A percentile compares a stretch with the other conserved stretches of the same genome.
Conservation (phyloP, 352 stramenopile species). For the Thalassiosira allenii region DNA sequence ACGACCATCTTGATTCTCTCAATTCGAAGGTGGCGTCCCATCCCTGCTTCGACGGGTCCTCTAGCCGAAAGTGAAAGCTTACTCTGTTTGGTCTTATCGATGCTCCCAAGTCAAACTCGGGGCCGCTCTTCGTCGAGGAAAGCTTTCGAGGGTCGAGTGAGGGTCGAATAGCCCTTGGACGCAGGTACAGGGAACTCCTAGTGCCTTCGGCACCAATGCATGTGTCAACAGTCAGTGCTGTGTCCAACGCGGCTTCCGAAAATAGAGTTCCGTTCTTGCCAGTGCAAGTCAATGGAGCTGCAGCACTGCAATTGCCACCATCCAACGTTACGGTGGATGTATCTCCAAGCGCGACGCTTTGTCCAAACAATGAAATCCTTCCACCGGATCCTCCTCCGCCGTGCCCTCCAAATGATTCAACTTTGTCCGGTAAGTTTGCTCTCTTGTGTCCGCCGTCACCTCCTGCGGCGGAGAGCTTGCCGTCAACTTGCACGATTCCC, state of each 20-base stretch:
- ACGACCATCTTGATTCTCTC: conserved; percentile 62
- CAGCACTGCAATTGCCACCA: conserved; percentile 48
- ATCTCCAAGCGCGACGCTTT: conserved; percentile 41
- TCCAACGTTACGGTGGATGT: conserved; percentile 30
- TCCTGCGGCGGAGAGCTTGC: conserved; percentile 86
- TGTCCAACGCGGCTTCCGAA: conserved; percentile 34
- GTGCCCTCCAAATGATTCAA: conserved; percentile 49
- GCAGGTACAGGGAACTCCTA: conserved; percentile 52
- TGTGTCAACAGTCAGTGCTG: conserved; percentile 35
- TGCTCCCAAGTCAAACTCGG: conserved; percentile 53
- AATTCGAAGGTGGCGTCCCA: conserved; percentile 68
- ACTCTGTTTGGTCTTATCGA: conserved; percentile 34
- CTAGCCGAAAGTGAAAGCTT: conserved; percentile 47
- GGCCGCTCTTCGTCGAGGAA: conserved; percentile 43
- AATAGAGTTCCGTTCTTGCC: conserved; percentile 48
- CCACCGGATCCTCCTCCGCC: conserved; percentile 85
- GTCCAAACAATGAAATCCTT: conserved; percentile 81
- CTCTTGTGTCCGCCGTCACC: conserved; percentile 86
- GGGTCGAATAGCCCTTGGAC: conserved; percentile 26
- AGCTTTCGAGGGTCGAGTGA: conserved; percentile 40
- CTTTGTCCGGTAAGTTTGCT: conserved; percentile 15
- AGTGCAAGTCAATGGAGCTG: conserved; percentile 27
- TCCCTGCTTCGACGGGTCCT: conserved; percentile 35
- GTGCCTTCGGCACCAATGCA: conserved; percentile 42
- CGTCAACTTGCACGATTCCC: conserved; percentile 77